These are phyloP conservation scores for Podila clonocystis DNA, from an alignment of 192 early-diverging fungal genomes.

Conservation along the genomic window DNA sequence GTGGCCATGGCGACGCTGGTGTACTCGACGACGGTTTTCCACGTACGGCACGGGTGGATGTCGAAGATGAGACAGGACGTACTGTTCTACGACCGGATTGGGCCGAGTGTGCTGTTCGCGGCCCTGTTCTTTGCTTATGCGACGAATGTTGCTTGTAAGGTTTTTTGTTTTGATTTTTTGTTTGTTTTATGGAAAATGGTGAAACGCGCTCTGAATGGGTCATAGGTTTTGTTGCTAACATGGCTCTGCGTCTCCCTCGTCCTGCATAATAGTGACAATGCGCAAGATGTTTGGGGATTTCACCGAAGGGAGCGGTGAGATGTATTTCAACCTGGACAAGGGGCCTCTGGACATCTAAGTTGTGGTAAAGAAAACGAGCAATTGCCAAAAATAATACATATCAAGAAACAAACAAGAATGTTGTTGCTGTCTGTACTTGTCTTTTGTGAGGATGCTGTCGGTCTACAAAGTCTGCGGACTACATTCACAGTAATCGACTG, in stretches of 20 bases:
- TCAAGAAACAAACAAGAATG: too few species aligned
- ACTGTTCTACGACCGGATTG: conserved; percentile 23
- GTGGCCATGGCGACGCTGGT: conserved; percentile 29
- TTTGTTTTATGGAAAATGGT: conserved; percentile 6
- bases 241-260: background rate
- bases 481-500: too few species aligned
- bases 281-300: background rate
- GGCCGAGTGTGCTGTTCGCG: conserved; percentile 27
- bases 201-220: background rate
- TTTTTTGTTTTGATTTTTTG: background rate
- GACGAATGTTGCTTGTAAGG: conserved; percentile 39
- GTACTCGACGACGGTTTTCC: conserved; percentile 31
- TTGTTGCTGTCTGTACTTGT: too few species aligned
- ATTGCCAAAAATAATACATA: too few species aligned
- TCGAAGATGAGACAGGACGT: conserved; percentile 22
- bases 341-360: background rate
- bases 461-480: too few species aligned
- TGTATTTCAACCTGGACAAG: conserved; percentile 1
- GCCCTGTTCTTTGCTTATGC: conserved; percentile 34
- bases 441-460: too few species aligned
- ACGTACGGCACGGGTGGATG: conserved; percentile 39
- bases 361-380: too few species aligned
- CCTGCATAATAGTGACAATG: background rate
- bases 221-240: background rate
- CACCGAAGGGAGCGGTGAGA: background rate